A percentile compares a stretch with the other conserved stretches of the same genome.
Evolutionary conservation across 768 basidiomycete species (phyloP).

Genomic region (button mushroom (Agaricus bisporus)): DNA sequence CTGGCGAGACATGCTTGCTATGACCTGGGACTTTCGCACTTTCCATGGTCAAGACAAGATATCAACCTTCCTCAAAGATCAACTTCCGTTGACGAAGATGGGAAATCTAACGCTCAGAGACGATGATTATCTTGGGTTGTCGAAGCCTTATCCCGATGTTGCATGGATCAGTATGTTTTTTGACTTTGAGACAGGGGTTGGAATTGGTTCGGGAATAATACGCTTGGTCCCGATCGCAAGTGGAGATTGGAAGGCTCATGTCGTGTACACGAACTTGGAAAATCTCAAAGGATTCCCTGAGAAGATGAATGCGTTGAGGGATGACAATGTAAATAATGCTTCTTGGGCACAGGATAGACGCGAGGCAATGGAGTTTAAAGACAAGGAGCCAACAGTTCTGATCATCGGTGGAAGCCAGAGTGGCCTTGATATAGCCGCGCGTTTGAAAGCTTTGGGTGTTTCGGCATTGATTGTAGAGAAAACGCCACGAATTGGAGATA

Average conservation of each 20-base stretch:
- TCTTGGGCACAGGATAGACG: constrained; percentile 39
- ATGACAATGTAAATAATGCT: constrained; percentile 36
- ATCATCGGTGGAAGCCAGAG: constrained; percentile 57
- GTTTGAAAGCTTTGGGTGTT: constrained; percentile 51
- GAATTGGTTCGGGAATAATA: constrained; percentile 35
- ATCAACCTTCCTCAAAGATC: constrained; percentile 30
- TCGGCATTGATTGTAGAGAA: constrained; percentile 51
- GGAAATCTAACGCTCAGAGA: constrained; percentile 24
- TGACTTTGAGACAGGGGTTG: constrained; percentile 37
- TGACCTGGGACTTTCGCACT: constrained; percentile 52
- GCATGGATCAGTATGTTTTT: constrained; percentile 43
- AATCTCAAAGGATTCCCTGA: constrained; percentile 40
- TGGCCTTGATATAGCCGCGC: constrained; percentile 55
- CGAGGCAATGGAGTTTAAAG: constrained; percentile 33
- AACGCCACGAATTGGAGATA: constrained; percentile 49
- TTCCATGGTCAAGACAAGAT: constrained; percentile 32
- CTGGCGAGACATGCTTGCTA: constrained; percentile 47
- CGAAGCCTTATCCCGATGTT: constrained; percentile 33
- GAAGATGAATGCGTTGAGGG: constrained; percentile 33
- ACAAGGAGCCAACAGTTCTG: constrained; percentile 44
- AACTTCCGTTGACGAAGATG: constrained; percentile 23
- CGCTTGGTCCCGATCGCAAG: constrained; percentile 35
- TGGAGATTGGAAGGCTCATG: constrained; percentile 45
- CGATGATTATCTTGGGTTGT: constrained; percentile 21
- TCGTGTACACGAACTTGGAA: constrained; percentile 44